phyloP scores from a whole-genome alignment of 2,329 filamentous ascomycete genomes.

The Xylaria sp. region DNA sequence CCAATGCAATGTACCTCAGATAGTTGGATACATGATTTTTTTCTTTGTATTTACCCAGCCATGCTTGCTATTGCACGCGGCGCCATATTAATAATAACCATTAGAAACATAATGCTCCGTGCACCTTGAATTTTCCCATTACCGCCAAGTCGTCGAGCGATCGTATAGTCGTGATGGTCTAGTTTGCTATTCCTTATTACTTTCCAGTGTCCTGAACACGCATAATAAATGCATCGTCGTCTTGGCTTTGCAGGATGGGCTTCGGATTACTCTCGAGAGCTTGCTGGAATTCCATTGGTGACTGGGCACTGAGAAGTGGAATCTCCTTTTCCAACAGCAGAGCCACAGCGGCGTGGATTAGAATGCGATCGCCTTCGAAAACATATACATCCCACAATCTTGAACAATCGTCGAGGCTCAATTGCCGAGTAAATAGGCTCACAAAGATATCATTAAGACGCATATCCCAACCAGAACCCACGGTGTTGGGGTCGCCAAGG shows the following conservation, averaged over 20 bases:
- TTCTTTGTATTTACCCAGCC: not conserved
- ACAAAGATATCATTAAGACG: conserved; percentile 72
- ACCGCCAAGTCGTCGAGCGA: conserved; percentile 3
- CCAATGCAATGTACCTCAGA: not conserved
- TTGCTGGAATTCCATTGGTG: conserved; percentile 55
- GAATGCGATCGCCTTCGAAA: conserved; percentile 79
- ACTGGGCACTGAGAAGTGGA: conserved; percentile 59
- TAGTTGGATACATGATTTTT: not conserved
- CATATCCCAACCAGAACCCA: conserved; percentile 57
- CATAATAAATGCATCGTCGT: conserved; percentile 46
- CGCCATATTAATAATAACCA: not conserved
- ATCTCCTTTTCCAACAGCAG: conserved; percentile 67
- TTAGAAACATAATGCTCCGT: conserved; percentile 11
- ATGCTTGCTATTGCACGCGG: not conserved
- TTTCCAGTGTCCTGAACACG: conserved; percentile 41
- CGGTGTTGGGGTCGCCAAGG: conserved; percentile 62
- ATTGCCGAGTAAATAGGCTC: conserved; percentile 69
- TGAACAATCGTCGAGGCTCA: conserved; percentile 75
- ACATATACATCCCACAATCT: conserved; percentile 84
- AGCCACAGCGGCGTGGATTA: conserved; percentile 77
- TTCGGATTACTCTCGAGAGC: conserved; percentile 49
- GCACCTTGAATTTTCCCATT: not conserved
- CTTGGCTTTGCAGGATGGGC: conserved; percentile 37
- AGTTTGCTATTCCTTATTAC: conserved; percentile 22
- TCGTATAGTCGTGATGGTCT: conserved; percentile 28